phyloP scores from a whole-genome alignment of 2,329 filamentous ascomycete species.

The Aspergillus versicolor region DNA sequence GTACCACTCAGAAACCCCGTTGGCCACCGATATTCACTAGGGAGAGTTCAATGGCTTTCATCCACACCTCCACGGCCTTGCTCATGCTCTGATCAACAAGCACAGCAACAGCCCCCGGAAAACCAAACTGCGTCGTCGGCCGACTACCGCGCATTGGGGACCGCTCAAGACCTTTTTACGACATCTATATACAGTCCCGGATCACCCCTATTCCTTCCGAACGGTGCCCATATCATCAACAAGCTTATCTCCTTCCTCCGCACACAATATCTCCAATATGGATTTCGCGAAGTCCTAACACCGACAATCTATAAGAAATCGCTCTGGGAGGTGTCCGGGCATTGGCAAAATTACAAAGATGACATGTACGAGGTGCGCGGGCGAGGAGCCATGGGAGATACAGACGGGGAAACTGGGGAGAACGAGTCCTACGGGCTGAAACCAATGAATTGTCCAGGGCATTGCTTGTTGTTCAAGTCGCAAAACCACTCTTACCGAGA shows the following conservation, averaged over 20 bases:
- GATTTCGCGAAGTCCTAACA: constrained; percentile 84
- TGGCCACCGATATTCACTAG: neutral
- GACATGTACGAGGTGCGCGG: constrained; percentile 82
- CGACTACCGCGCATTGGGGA: constrained; percentile 53
- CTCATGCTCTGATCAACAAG: constrained; percentile 28
- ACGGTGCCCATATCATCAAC: constrained; percentile 80
- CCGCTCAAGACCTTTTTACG: constrained; percentile 71
- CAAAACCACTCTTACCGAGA: constrained; percentile 74
- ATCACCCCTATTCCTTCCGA: constrained; percentile 79
- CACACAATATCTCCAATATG: constrained; percentile 79
- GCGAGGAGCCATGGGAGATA: constrained; percentile 48
- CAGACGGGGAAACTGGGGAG: constrained; percentile 50
- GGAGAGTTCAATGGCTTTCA: constrained; percentile 23
- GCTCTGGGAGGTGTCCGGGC: constrained; percentile 81
- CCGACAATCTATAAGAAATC: constrained; percentile 89
- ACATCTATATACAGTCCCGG: constrained; percentile 79
- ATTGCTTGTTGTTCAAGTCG: constrained; percentile 79
- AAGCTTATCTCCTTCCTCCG: constrained; percentile 78
- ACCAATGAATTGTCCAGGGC: constrained; percentile 90
- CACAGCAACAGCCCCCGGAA: constrained; percentile 12
- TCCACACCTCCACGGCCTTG: constrained; percentile 24
- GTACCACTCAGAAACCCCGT: neutral
- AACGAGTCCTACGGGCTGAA: constrained; percentile 80
- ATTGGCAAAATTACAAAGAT: constrained; percentile 85
- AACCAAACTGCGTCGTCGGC: constrained; percentile 32